phyloP scores from a whole-genome alignment of 2,329 filamentous ascomycete genomes.

The Colletotrichum sp. region DNA sequence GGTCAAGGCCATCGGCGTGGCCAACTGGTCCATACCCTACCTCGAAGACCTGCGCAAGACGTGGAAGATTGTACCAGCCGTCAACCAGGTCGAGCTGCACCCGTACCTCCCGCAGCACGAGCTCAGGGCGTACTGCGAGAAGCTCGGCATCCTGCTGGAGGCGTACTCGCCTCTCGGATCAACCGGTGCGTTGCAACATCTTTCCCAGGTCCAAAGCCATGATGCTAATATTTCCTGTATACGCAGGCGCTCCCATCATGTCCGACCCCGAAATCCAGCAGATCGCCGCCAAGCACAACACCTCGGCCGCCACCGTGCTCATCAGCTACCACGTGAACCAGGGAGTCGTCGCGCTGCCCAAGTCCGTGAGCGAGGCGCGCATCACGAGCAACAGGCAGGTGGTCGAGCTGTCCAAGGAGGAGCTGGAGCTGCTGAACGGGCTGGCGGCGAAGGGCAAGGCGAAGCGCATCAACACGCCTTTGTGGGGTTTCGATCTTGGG shows the following conservation, averaged over 20 bases:
- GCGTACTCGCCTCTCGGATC: background rate
- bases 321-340: background rate
- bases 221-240: rapidly evolving
- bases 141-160: background rate
- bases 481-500: background rate
- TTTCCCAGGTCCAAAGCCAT: rapidly evolving
- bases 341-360: background rate
- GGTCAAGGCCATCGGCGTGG: background rate
- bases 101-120: background rate
- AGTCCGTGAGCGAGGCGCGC: background rate
- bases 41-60: background rate
- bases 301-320: background rate
- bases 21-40: background rate
- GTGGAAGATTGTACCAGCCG: background rate
- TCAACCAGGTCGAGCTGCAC: background rate
- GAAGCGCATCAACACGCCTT: background rate
- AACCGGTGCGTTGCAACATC: background rate
- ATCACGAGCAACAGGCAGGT: background rate
- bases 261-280: background rate
- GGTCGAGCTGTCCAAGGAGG: background rate
- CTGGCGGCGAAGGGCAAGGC: background rate
- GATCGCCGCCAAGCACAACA: background rate
- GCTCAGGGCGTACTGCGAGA: background rate
- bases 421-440: background rate
- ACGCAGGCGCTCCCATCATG: background rate